phyloP scores from a whole-genome alignment of 2,329 filamentous ascomycete genomes.

The Microsporum canis region DNA sequence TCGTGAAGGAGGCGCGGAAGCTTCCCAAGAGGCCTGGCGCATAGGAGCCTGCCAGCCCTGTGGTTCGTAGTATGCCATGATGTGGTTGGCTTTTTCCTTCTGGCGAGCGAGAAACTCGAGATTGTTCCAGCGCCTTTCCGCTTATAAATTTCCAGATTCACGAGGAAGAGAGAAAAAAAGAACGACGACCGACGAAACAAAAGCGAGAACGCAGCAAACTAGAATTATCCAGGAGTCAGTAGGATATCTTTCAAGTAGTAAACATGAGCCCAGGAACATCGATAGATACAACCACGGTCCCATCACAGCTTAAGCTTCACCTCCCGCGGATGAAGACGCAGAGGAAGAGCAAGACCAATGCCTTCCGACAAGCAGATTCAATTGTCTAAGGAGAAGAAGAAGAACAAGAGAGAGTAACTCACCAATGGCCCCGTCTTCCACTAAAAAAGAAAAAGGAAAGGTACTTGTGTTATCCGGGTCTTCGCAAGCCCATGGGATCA shows the following conservation, averaged over 20 bases:
- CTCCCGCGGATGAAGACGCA: slow-evolving; percentile 5
- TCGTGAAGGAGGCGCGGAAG: slow-evolving; percentile 54
- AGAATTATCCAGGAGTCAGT: too few relatives aligned
- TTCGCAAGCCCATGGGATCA: neutral
- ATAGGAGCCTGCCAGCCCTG: slow-evolving; percentile 51
- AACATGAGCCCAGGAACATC: too few relatives aligned
- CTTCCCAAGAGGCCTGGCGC: slow-evolving; percentile 60
- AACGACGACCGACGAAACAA: neutral
- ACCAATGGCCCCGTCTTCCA: neutral
- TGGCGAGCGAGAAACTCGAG: neutral
- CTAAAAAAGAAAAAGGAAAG: slow-evolving; percentile 5
- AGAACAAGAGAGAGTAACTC: slow-evolving; percentile 10
- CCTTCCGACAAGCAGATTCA: slow-evolving; percentile 18
- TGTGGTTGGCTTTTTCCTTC: slow-evolving; percentile 10
- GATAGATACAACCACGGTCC: neutral
- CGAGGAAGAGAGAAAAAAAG: neutral
- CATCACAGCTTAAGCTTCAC: neutral
- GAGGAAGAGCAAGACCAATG: slow-evolving; percentile 14
- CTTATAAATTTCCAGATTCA: neutral
- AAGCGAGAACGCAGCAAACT: neutral
- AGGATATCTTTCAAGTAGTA: too few relatives aligned
- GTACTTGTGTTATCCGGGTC: neutral
- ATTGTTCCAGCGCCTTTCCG: neutral
- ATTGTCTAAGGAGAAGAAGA: slow-evolving; percentile 14
- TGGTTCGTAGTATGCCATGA: slow-evolving; percentile 61